Evolutionary conservation across 73 alveolate genomes (phyloP).

Genomic region (Paramecium pentaurelia): DNA sequence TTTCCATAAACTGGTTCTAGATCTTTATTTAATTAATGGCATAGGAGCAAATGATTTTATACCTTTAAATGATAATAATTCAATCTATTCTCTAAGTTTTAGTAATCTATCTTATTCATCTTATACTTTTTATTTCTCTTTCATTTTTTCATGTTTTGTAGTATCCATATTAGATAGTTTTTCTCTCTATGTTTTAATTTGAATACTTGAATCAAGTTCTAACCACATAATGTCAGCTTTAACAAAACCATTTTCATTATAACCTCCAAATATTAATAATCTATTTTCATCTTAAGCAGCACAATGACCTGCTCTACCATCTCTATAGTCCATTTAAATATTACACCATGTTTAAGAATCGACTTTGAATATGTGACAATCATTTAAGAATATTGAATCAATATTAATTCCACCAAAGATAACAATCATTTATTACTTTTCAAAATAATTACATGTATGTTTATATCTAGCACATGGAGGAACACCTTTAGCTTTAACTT

Average conservation of each 20-base stretch:
- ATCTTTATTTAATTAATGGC: background rate
- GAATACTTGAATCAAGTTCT: background rate
- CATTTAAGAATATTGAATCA: constrained; percentile 28
- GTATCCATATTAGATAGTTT: background rate
- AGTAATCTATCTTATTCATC: background rate
- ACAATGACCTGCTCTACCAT: constrained; percentile 51
- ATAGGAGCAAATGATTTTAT: constrained; percentile 35
- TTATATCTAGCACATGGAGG: constrained; percentile 40
- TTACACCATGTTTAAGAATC: constrained; percentile 26
- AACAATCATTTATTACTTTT: background rate
- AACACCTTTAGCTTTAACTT: constrained; percentile 8
- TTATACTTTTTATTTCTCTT: background rate
- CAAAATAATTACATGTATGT: constrained; percentile 11
- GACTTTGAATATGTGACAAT: constrained; percentile 5
- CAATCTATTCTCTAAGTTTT: background rate
- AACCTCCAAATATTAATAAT: constrained; percentile 1
- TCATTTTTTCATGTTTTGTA: background rate
- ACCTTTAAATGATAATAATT: background rate
- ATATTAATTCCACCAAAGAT: constrained; percentile 2
- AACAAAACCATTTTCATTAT: constrained; percentile 12
- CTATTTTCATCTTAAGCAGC: constrained; percentile 1
- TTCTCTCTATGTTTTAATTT: background rate
- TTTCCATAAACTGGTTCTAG: background rate
- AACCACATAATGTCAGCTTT: background rate
- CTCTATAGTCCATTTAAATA: constrained; percentile 23